Evolutionary conservation across 345 rosid species (phyloP).

Genomic region (Gossypium anomalum): DNA sequence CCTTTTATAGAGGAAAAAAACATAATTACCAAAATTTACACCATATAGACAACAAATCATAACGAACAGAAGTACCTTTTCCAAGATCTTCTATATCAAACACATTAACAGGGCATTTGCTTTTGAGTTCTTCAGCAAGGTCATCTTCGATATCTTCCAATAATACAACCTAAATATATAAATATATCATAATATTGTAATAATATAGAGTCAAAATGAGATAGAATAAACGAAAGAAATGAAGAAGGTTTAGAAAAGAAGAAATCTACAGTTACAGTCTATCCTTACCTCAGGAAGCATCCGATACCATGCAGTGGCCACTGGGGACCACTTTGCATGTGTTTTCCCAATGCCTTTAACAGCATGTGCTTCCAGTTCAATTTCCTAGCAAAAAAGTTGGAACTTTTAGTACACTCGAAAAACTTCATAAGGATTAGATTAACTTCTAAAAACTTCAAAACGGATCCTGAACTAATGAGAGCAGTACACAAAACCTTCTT

Average conservation of each 20-base stretch:
- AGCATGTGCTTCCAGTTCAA: slow-evolving; percentile 93
- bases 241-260: not conserved
- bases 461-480: not conserved
- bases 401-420: not conserved
- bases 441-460: not conserved
- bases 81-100: slow-evolving; percentile 94
- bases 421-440: not conserved
- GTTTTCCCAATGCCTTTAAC: slow-evolving; percentile 89
- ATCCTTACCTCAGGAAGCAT: slow-evolving; percentile 87
- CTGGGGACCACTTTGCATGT: slow-evolving; percentile 99
- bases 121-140: slow-evolving; percentile 58
- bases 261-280: slow-evolving; percentile 5
- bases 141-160: slow-evolving; percentile 53
- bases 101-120: slow-evolving; percentile 67
- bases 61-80: slow-evolving; percentile 33
- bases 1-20: not conserved
- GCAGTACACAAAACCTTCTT: not conserved
- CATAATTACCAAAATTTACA: not conserved
- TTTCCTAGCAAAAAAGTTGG: slow-evolving; percentile 52
- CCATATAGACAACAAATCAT: not conserved
- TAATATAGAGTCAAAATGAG: not conserved
- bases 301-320: slow-evolving; percentile 90
- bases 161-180: slow-evolving; percentile 53
- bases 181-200: not conserved
- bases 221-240: not conserved